Percentiles rank a stretch among this genome's conserved stretches.
These are phyloP conservation scores for Xylaria sp. DNA, from an alignment of 2,329 filamentous ascomycete species.

Conservation along the genomic window DNA sequence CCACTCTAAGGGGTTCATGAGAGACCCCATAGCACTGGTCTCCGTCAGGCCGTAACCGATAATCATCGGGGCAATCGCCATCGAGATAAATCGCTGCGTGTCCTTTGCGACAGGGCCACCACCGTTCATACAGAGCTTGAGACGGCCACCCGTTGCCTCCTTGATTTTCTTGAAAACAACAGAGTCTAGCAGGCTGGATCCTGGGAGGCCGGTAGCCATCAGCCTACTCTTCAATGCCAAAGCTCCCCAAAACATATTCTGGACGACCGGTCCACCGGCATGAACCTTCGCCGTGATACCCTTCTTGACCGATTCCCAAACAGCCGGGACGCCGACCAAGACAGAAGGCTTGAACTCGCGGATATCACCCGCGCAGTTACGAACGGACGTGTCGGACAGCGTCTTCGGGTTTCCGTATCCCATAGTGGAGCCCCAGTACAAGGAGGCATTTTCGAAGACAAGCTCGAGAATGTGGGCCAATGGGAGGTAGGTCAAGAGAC, in stretches of 20 bases:
- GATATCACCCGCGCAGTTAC: slow-evolving; percentile 87
- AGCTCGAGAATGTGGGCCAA: slow-evolving; percentile 89
- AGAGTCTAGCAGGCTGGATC: slow-evolving; percentile 71
- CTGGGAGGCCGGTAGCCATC: slow-evolving; percentile 60
- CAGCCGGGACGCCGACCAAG: slow-evolving; percentile 83
- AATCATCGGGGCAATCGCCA: slow-evolving; percentile 88
- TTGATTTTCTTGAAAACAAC: slow-evolving; percentile 91
- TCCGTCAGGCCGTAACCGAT: slow-evolving; percentile 87
- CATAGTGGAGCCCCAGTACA: slow-evolving; percentile 87
- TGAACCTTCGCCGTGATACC: slow-evolving; percentile 79
- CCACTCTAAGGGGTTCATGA: slow-evolving; percentile 80
- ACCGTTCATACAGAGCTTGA: slow-evolving; percentile 83
- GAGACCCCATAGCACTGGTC: slow-evolving; percentile 74
- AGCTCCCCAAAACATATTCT: slow-evolving; percentile 72
- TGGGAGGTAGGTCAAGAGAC: slow-evolving; percentile 80
- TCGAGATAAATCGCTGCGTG: slow-evolving; percentile 84
- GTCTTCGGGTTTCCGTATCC: slow-evolving; percentile 88
- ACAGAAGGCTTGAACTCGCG: slow-evolving; percentile 82
- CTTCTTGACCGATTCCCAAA: slow-evolving; percentile 93
- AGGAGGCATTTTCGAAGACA: slow-evolving; percentile 81
- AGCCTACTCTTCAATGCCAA: slow-evolving; percentile 56
- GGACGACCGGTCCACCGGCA: slow-evolving; percentile 66
- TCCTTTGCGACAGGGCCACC: slow-evolving; percentile 84
- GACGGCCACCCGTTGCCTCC: slow-evolving; percentile 80
- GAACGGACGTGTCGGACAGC: slow-evolving; percentile 77